These are phyloP conservation scores for Fusarium sambucinum DNA, from an alignment of 2,329 filamentous ascomycete genomes.

Conservation along the genomic window DNA sequence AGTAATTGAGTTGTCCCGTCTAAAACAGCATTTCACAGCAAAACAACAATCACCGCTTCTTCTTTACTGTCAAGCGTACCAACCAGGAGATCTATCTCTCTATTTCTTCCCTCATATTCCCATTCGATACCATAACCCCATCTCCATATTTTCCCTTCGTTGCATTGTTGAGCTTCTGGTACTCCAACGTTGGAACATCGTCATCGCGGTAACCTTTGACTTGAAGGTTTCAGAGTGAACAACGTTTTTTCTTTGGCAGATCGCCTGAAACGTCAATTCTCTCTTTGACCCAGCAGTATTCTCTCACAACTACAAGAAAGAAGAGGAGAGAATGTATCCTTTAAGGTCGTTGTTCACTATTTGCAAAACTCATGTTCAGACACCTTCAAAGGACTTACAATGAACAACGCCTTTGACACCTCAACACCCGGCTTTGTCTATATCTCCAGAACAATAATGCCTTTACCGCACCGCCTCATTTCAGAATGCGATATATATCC, in stretches of 20 bases:
- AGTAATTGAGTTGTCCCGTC: not conserved
- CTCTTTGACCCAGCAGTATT: fast-evolving
- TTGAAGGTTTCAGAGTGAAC: not conserved
- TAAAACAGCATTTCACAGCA: no score
- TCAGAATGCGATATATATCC: not conserved
- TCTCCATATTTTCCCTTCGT: no score
- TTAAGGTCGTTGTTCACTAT: not conserved
- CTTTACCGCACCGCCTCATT: not conserved
- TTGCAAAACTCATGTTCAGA: not conserved
- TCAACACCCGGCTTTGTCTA: slow-evolving; percentile 7
- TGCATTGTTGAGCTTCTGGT: not conserved
- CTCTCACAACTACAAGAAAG: not conserved
- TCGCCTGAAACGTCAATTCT: not conserved
- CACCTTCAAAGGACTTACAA: not conserved
- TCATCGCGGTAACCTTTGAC: not conserved
- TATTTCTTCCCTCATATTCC: no score
- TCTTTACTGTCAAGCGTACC: no score
- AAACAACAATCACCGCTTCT: no score
- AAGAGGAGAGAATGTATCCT: not conserved
- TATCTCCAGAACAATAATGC: not conserved
- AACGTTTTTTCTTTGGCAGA: not conserved
- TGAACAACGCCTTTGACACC: not conserved
- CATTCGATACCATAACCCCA: no score
- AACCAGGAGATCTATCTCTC: no score
- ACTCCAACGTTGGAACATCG: no score